These are phyloP conservation scores for Eutrema salsugineum DNA, from an alignment of 441 rosid genomes.

Conservation along the genomic window DNA sequence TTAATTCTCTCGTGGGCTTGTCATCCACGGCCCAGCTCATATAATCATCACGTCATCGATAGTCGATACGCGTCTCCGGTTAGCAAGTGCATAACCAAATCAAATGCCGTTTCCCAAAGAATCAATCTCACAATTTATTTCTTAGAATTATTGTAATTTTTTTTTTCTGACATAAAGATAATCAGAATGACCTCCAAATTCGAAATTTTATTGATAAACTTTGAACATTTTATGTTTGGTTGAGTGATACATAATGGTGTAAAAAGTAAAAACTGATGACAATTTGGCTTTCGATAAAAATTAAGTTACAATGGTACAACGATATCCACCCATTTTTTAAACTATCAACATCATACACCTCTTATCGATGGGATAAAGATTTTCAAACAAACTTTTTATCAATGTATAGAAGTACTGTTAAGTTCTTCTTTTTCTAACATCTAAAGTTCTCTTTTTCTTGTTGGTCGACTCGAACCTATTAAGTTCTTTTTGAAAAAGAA, in stretches of 20 bases:
- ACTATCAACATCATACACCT: not conserved
- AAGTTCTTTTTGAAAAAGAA: not conserved
- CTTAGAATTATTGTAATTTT: too few species aligned
- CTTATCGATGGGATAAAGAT: not conserved
- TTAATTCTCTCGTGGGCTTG: constrained; percentile 3
- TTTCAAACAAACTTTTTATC: not conserved
- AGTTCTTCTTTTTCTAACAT: not conserved
- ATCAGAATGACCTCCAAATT: too few species aligned
- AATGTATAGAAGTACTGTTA: not conserved
- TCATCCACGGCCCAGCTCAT: not conserved
- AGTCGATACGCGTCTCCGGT: not conserved
- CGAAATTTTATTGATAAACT: too few species aligned
- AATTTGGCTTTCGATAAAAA: too few species aligned
- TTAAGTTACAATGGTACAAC: too few species aligned
- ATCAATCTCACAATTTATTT: not conserved
- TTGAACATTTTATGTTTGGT: too few species aligned
- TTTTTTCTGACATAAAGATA: too few species aligned
- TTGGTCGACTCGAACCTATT: not conserved
- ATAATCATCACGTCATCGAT: not conserved
- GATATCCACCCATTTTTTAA: not conserved
- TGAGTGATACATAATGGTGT: too few species aligned
- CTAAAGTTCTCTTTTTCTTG: not conserved
- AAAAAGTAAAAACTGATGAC: too few species aligned
- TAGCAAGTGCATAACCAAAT: not conserved
- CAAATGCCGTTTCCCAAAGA: not conserved